Evolutionary conservation across 2,329 filamentous ascomycete genomes (phyloP).

Genomic region (Hypoxylon sp.): DNA sequence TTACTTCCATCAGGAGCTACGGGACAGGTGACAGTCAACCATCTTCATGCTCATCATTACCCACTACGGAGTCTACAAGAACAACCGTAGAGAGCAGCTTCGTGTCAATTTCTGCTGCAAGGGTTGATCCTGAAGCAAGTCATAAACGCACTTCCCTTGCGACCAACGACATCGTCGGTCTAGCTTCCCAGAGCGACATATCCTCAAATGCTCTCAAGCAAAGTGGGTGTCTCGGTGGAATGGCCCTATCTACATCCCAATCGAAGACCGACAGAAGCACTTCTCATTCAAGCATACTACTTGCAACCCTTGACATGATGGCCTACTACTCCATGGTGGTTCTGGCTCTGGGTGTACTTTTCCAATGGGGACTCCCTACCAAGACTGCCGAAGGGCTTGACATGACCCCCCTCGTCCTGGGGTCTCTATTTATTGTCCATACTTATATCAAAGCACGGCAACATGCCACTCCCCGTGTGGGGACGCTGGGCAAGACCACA

Average conservation of each 20-base stretch:
- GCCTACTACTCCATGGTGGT: neutral
- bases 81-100: neutral
- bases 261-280: neutral
- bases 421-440: conserved; percentile 6
- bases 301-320: neutral
- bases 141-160: neutral
- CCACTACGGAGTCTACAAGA: neutral
- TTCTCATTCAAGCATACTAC: neutral
- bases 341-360: neutral
- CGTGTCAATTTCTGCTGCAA: conserved; percentile 1
- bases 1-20: neutral
- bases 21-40: neutral
- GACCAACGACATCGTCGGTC: neutral
- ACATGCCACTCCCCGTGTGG: conserved; percentile 14
- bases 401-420: neutral
- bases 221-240: neutral
- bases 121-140: neutral
- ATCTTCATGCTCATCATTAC: conserved; percentile 2
- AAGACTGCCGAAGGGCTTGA: neutral
- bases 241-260: neutral
- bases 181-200: neutral
- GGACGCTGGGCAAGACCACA: conserved; percentile 23
- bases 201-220: neutral
- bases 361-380: neutral
- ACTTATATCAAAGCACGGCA: conserved; percentile 12